Conservation (phyloP, 2,329 filamentous ascomycete species). For the Fusarium sp. region DNA sequence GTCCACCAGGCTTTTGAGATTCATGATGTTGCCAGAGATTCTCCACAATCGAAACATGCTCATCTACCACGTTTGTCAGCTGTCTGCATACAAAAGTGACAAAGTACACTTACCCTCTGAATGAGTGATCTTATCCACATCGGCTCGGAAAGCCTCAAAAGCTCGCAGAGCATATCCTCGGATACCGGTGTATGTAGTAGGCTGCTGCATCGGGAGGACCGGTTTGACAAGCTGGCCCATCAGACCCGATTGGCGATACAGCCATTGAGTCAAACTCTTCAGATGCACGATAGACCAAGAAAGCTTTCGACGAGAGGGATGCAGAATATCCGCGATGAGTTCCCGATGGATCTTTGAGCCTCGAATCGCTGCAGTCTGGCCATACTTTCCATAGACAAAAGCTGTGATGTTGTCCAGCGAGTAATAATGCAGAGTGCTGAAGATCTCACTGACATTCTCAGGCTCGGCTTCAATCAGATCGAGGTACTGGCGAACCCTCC, state of each 20-base stretch:
- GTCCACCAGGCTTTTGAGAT: slow-evolving; percentile 33
- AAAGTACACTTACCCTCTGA: background rate
- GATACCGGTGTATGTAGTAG: slow-evolving; percentile 29
- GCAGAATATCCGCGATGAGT: slow-evolving; percentile 26
- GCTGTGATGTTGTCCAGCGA: slow-evolving; percentile 25
- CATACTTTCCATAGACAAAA: slow-evolving; percentile 27
- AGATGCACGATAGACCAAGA: slow-evolving; percentile 28
- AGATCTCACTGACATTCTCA: slow-evolving; percentile 20
- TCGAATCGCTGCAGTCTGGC: slow-evolving; percentile 16
- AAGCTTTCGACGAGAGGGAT: slow-evolving; percentile 25
- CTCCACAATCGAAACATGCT: slow-evolving; percentile 47
- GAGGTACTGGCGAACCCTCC: slow-evolving; percentile 21
- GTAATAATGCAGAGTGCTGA: slow-evolving; percentile 31
- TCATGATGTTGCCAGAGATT: slow-evolving; percentile 48
- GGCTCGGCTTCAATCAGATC: slow-evolving; percentile 16
- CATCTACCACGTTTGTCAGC: background rate
- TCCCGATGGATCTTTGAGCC: slow-evolving; percentile 11
- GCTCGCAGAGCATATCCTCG: slow-evolving; percentile 16
- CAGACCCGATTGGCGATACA: slow-evolving; percentile 13
- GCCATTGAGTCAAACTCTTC: slow-evolving; percentile 15
- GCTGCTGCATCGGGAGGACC: slow-evolving; percentile 29
- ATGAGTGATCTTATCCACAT: background rate
- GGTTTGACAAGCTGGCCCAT: background rate
- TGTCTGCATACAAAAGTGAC: rapidly evolving
- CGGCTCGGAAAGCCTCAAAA: slow-evolving; percentile 13